Evolutionary conservation across 306 rosid genomes (phyloP), one percentile per base, ranked within the genome.

Genomic region (Senna tora): DNA sequence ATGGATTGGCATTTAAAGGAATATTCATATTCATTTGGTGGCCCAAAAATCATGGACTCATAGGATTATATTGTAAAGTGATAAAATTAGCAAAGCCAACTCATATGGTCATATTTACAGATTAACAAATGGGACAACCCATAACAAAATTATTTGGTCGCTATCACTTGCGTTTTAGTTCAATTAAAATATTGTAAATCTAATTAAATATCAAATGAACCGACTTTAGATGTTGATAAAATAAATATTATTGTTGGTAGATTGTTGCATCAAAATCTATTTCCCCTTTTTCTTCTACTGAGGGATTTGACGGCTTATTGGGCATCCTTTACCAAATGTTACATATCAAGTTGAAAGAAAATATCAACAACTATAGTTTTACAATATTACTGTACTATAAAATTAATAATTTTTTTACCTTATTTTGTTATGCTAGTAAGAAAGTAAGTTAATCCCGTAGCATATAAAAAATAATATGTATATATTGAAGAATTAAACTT

Each of bases 191-290:
- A 16, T 10, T 17, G 46, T 17, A n/a, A n/a, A 43, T 32, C 9
- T 8, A 34, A 59, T 61, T 38, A 12, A 61, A 21, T 0, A 38
- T 9, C 33, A 71, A 43, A 54, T 63, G 56, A 73, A 71, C 61
- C 49, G 46, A 28, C 52, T 53, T 46, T 50, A 46, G 7, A 9
- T 14, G 28, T 33, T 19, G 21, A 9, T 5, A 8, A 11, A 34
- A n/a, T 10, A 20, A 17, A 57, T 34, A 21, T 30, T 49, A 9
- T 45, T 16, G 42, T 34, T 71, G 73, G 77, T 67, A 53, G 42
- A 61, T 16, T 60, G 68, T 77, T 54, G 45, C 69, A 49, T 71
- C 77, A 17, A 64, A 41, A 45, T 39, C 50, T 51, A 19, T 53
- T 63, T 65, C 63, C 16, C 16, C 21, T 43, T 45, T 12, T 3